These are phyloP conservation scores for Primulina eburnea DNA, from an alignment of 257 asterid species.

Conservation along the genomic window DNA sequence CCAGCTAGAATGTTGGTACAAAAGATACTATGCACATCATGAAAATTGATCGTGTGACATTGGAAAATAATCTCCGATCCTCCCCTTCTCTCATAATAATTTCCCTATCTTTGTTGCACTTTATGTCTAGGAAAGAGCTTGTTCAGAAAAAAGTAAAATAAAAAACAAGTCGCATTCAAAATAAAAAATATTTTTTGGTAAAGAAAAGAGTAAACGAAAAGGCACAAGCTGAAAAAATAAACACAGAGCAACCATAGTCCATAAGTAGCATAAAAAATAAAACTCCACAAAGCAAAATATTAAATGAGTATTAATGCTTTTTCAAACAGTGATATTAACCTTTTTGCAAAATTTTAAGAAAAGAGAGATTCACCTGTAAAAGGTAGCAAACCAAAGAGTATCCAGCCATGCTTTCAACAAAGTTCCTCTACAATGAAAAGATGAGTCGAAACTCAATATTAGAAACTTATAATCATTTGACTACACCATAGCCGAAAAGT, in stretches of 20 bases:
- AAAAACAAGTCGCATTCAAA: no score
- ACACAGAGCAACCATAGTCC: neutral
- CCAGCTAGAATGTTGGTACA: slow-evolving; percentile 11
- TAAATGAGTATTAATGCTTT: neutral
- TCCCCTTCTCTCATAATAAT: neutral
- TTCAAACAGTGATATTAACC: neutral
- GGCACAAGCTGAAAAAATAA: neutral
- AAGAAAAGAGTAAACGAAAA: neutral
- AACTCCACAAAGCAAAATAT: neutral
- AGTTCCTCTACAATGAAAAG: slow-evolving; percentile 55
- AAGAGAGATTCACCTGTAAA: slow-evolving; percentile 51
- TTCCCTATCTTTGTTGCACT: neutral
- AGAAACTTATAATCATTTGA: neutral
- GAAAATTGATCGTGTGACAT: neutral
- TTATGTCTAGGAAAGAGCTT: neutral
- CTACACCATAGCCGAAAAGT: neutral
- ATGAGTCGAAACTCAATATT: neutral
- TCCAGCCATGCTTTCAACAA: slow-evolving; percentile 99
- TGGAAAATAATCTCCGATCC: neutral
- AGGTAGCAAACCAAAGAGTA: slow-evolving; percentile 97
- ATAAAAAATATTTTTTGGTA: neutral
- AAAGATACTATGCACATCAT: slow-evolving; percentile 7
- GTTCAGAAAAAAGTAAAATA: neutral
- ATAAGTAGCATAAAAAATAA: neutral
- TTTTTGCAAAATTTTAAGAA: neutral